Evolutionary conservation across 1,284 basidiomycete species (phyloP).

Genomic region (Jaminaea rosea): DNA sequence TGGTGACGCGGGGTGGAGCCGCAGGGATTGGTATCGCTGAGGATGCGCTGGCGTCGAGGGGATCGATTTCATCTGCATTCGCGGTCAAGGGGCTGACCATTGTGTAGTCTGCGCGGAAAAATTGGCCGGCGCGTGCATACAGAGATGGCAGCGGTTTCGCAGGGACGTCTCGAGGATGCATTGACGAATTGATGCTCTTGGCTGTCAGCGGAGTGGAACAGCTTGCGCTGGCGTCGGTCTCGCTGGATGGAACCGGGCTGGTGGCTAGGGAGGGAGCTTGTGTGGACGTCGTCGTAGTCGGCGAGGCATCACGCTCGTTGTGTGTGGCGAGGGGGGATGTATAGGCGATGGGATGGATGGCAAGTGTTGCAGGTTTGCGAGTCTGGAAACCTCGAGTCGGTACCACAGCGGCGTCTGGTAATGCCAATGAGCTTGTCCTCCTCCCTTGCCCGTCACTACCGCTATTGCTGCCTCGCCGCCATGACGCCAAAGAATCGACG

Average conservation of each 20-base stretch:
- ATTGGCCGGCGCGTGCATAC: constrained; percentile 21
- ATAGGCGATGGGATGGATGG: background rate
- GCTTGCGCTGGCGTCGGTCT: background rate
- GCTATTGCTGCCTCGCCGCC: background rate
- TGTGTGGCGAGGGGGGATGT: background rate
- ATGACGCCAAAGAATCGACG: background rate
- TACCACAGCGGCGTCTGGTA: background rate
- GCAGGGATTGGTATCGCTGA: background rate
- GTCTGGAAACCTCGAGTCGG: background rate
- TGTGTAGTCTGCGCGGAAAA: constrained; percentile 20
- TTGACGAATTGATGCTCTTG: background rate
- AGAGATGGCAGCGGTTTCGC: constrained; percentile 6
- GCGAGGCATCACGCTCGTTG: background rate
- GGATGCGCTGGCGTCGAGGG: background rate
- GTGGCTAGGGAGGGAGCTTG: background rate
- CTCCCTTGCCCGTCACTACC: background rate
- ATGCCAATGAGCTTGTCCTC: background rate
- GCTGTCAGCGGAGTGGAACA: background rate
- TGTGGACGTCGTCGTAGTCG: background rate
- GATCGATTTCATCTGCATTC: background rate
- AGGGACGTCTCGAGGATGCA: no score
- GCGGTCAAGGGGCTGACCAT: constrained; percentile 4
- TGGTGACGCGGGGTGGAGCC: background rate
- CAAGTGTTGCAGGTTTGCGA: background rate
- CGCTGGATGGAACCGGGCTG: background rate